Evolutionary conservation across 2,329 filamentous ascomycete species (phyloP).

Genomic region (Stagonosporopsis rhizophila): DNA sequence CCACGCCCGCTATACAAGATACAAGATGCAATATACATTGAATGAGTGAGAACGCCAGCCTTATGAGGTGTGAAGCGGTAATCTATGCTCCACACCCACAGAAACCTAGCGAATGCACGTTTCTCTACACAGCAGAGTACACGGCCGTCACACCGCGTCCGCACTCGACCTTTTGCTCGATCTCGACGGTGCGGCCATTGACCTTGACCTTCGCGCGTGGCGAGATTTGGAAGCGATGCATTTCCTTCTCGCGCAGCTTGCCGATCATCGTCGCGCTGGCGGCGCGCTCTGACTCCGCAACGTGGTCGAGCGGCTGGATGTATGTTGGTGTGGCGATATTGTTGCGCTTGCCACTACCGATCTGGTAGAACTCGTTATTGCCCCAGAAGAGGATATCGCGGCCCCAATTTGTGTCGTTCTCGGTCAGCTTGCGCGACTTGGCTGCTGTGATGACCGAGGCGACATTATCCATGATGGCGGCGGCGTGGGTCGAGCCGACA

Average conservation of each 20-base stretch:
- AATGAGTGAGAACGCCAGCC: neutral
- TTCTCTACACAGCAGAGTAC: slow-evolving; percentile 66
- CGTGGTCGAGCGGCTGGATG: slow-evolving; percentile 76
- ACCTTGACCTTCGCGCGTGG: slow-evolving; percentile 74
- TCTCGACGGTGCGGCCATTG: slow-evolving; percentile 71
- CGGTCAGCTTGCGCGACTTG: slow-evolving; percentile 44
- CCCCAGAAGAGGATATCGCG: slow-evolving; percentile 93
- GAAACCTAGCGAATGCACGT: neutral
- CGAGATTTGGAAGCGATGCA: slow-evolving; percentile 81
- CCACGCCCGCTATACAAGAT: neutral
- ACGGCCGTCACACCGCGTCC: slow-evolving; percentile 82
- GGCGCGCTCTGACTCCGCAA: slow-evolving; percentile 57
- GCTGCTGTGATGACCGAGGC: slow-evolving; percentile 66
- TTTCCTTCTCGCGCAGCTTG: slow-evolving; percentile 67
- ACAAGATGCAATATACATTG: slow-evolving; percentile 5
- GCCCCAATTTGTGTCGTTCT: slow-evolving; percentile 84
- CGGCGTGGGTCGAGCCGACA: slow-evolving; percentile 80
- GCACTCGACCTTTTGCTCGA: slow-evolving; percentile 90
- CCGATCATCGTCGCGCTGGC: slow-evolving; percentile 21
- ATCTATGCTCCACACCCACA: slow-evolving; percentile 8
- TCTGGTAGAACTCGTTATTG: slow-evolving; percentile 90
- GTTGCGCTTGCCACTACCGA: slow-evolving; percentile 87
- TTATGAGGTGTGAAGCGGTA: slow-evolving; percentile 2
- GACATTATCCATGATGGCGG: slow-evolving; percentile 83
- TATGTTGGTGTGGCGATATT: slow-evolving; percentile 80